These are phyloP conservation scores for Pisolithus tinctorius DNA, from an alignment of 768 basidiomycete genomes.

Conservation along the genomic window DNA sequence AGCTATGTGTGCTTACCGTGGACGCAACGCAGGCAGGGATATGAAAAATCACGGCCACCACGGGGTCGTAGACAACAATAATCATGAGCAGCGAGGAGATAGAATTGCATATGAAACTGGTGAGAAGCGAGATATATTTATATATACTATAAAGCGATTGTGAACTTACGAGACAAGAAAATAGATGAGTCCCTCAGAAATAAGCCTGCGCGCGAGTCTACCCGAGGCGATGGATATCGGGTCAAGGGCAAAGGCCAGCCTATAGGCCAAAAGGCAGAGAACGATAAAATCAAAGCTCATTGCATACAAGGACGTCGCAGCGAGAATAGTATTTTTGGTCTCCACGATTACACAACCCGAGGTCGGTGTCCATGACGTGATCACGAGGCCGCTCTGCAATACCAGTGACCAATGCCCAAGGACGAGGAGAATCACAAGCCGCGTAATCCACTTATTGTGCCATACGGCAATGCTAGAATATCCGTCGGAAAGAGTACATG, in stretches of 20 bases:
- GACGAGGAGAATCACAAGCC: constrained; percentile 45
- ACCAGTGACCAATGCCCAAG: constrained; percentile 69
- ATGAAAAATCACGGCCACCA: no score
- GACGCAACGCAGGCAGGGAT: constrained; percentile 15
- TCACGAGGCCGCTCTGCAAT: constrained; percentile 59
- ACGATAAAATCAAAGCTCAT: constrained; percentile 69
- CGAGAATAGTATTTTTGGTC: constrained; percentile 58
- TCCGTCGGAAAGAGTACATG: constrained; percentile 8
- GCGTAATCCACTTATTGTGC: constrained; percentile 50
- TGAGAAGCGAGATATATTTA: no score
- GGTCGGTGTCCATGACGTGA: constrained; percentile 45
- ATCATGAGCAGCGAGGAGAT: no score
- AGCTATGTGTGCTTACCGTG: constrained; percentile 9
- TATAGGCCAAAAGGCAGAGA: constrained; percentile 52
- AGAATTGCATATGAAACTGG: no score
- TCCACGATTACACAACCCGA: constrained; percentile 47
- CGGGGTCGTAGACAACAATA: no score
- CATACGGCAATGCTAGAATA: constrained; percentile 52
- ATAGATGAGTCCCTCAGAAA: no score
- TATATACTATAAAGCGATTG: no score
- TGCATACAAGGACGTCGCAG: constrained; percentile 68
- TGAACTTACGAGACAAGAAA: no score
- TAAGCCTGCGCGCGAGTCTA: no score
- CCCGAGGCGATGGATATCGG: no score
- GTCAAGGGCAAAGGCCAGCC: constrained; percentile 28